Evolutionary conservation across 352 stramenopile species (phyloP).

Genomic region (Phytopythium kandeliae): DNA sequence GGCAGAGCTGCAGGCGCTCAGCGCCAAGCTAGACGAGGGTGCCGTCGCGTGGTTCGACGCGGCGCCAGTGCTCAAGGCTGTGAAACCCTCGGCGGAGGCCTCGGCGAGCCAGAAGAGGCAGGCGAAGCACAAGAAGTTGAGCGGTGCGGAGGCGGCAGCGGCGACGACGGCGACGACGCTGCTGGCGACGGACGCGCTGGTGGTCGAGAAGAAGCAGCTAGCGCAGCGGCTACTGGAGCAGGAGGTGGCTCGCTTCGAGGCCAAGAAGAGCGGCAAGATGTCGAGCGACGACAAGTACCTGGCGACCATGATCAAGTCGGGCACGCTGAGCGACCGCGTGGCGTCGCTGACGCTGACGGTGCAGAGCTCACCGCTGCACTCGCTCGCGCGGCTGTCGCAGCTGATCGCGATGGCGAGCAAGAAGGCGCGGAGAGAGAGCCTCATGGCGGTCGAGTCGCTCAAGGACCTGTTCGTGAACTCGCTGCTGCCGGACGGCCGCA

Average conservation of each 20-base stretch:
- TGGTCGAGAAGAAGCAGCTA: conserved; percentile 48
- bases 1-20: conserved; percentile 20
- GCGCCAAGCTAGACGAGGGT: conserved; percentile 23
- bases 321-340: conserved; percentile 89
- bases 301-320: conserved; percentile 83
- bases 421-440: conserved; percentile 81
- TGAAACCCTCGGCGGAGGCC: conserved; percentile 9
- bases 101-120: background rate
- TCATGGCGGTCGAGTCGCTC: conserved; percentile 90
- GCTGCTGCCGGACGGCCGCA: conserved; percentile 80
- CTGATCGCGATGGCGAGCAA: conserved; percentile 89
- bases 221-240: conserved; percentile 54
- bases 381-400: conserved; percentile 60
- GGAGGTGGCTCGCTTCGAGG: conserved; percentile 53
- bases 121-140: conserved; percentile 11
- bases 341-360: conserved; percentile 87
- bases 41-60: conserved; percentile 33
- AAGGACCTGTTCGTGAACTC: conserved; percentile 94
- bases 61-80: conserved; percentile 19
- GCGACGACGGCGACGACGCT: conserved; percentile 7
- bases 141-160: conserved; percentile 12
- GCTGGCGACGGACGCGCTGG: conserved; percentile 24
- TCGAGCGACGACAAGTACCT: conserved; percentile 86
- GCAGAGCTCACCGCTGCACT: conserved; percentile 80
- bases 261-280: conserved; percentile 59